Conservation (phyloP, 2,329 filamentous ascomycete species). For the Coniochaeta sp. region DNA sequence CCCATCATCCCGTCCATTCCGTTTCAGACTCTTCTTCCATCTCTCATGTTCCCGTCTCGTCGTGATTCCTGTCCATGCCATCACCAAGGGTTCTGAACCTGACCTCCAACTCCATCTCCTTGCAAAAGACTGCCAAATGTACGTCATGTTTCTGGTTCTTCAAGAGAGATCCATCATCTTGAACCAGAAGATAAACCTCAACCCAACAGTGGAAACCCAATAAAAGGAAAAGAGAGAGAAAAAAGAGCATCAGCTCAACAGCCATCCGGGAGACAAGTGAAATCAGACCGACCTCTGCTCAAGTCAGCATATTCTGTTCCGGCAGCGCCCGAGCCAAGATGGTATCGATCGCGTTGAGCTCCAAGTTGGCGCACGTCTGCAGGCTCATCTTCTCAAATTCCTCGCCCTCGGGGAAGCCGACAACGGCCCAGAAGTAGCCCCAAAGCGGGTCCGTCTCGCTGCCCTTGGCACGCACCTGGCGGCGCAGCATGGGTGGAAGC, state of each 20-base stretch:
- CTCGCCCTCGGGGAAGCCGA: conserved; percentile 30
- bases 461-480: conserved; percentile 23
- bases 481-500: conserved; percentile 33
- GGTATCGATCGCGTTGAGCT: conserved; percentile 41
- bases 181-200: too few relatives aligned
- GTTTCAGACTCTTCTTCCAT: background rate
- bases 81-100: too few relatives aligned
- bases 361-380: conserved; percentile 32
- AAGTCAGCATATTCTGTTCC: background rate
- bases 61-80: too few relatives aligned
- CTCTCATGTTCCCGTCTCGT: background rate
- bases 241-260: background rate
- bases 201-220: background rate
- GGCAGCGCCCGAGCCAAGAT: conserved; percentile 35
- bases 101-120: too few relatives aligned
- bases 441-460: conserved; percentile 35
- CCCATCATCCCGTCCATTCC: background rate
- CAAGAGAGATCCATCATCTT: too few relatives aligned
- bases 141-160: background rate
- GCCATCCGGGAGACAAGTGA: background rate
- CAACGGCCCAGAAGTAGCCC: conserved; percentile 44
- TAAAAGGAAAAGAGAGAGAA: too few relatives aligned
- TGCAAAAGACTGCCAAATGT: too few relatives aligned
- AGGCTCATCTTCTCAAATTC: conserved; percentile 42
- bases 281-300: background rate